Evolutionary conservation across 2,329 filamentous ascomycete species (phyloP), one percentile per base, ranked within the genome.

Genomic region (Eutypa lata): DNA sequence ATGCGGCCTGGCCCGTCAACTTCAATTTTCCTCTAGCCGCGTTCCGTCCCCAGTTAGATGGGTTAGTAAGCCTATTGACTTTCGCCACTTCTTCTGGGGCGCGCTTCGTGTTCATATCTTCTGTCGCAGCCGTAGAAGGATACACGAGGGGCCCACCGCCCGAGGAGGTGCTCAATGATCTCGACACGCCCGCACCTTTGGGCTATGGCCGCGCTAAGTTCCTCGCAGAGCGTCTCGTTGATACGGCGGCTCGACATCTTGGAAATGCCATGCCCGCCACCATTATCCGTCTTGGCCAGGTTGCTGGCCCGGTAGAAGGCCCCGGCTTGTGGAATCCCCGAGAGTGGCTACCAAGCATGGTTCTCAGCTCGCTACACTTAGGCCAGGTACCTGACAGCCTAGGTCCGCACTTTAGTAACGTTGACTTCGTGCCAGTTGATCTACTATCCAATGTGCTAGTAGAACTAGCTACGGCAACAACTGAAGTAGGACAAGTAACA

Each of bases 1-100:
- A 80, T 65, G 67, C 69, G 35, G 75, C 77, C 1, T 79, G 77
- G 76, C 71, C 75, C 1, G 77, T 80, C 11, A 79, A 80, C 59
- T 80, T 80, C 70, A 76, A 76, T 57, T 68, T 79, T 51, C 68
- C 70, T 0, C 68, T 77, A 0, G 60, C 66, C n/a, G 75, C 71
- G 53, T 77, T 80, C 59, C 71, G 74, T 52, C 62, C 68, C 8
- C 71, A 78, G 56, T 72, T 80, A 56, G 65, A 61, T 11, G 76
- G 73, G 3, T 62, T 74, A 16, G 65, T 67, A 11, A 73, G 73
- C 51, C 68, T 79, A 8, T 62, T 77, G 37, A 7, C 35, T 18
- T 16, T 38, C n/a, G 35, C 35, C 13, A 18, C 13, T 16, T 4
- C 35, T 18, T 14, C 13, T 4, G 35, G 7, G 6, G n/a, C n/a